Base-by-base conservation (phyloP, 1,139 yeast genomes). In the Pichia sp. region DNA sequence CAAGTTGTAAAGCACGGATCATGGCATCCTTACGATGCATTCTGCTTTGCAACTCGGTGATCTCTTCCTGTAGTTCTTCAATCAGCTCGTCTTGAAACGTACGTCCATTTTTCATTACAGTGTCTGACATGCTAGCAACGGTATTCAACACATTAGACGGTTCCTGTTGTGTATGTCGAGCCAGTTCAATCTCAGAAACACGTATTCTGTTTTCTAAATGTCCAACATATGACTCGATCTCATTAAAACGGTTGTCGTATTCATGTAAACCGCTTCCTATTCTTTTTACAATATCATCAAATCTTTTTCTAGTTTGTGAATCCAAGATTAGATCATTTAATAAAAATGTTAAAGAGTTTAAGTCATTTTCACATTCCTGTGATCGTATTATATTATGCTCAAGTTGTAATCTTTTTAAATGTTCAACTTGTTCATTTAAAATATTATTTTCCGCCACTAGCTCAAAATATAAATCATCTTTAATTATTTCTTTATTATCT, bases 21-120 rank as follows among this genome's bases (percentile, higher is more conserved):
- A 89, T 81, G 45, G 83, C 82, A 57, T 88, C 95, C 63, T 88
- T 89, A 57, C 79, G 78, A 47, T 76, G 74, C 46, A 86, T 66
- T 45, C 76, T 72, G 52, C 79, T 84, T 58, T 76, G 76, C 57
- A 89, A 69, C 49, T 81, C 87, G 44, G 70, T 63, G 9, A 88
- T 78, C 62, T 86, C 95, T 46, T 81, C 89, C 53, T 78, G 83
- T 56, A 84, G 83, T 39, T 82, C 89, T 51, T 72, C 73, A 51
- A 83, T 56, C 2, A 48, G 6, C 33, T 61, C 56, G 60, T 38
- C 63, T 53, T 5, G 47, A 43, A 3, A 46, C 37, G 5, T 34
- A 27, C 11, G 40, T 8, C 8, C 8, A 5, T 18, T 33, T 35
- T 40, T 44, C 9, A 35, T 28, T 4, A 40, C 45, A 29, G 26